Evolutionary conservation across 331 rosid genomes (phyloP).

Genomic region (Pyracantha coccinea): DNA sequence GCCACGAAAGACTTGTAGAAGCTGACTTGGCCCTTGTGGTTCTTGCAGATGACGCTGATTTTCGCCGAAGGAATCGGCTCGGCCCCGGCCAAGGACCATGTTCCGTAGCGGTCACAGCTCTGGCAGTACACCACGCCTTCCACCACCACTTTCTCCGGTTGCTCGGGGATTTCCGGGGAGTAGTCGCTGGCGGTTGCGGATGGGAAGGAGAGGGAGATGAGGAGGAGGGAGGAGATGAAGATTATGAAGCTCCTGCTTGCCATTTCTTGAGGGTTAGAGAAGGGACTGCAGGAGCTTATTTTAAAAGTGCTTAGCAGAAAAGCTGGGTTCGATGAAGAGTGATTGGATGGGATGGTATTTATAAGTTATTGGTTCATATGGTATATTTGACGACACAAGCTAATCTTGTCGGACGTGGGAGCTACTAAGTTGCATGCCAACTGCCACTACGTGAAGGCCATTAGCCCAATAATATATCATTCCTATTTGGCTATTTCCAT

Average conservation of each 20-base stretch:
- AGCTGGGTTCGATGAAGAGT: conserved; percentile 1
- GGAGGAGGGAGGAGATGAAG: conserved; percentile 34
- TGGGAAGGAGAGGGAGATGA: conserved; percentile 35
- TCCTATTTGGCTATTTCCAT: neutral
- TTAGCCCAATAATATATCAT: neutral
- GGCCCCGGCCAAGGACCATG: conserved; percentile 69
- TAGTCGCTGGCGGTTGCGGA: conserved; percentile 24
- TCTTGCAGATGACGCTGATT: conserved; percentile 84
- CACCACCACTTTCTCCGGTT: conserved; percentile 36
- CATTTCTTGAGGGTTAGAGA: conserved; percentile 32
- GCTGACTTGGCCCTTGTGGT: conserved; percentile 45
- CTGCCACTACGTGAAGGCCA: conserved; percentile 51
- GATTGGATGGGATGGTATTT: conserved; percentile 6
- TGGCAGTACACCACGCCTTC: conserved; percentile 84
- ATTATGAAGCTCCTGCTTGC: conserved; percentile 23
- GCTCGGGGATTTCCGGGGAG: conserved; percentile 4
- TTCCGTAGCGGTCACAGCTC: conserved; percentile 62
- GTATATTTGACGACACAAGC: neutral
- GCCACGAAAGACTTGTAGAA: conserved; percentile 76
- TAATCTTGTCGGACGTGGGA: conserved; percentile 22
- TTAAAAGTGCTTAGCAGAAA: conserved; percentile 3
- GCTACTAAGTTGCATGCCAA: conserved; percentile 30
- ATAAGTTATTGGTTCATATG: conserved; percentile 8
- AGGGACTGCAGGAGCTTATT: conserved; percentile 5
- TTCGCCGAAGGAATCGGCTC: conserved; percentile 61